Evolutionary conservation across 2,329 filamentous ascomycete genomes (phyloP), one percentile per base, ranked within the genome.

Genomic region (Aspergillus quadricinctus): DNA sequence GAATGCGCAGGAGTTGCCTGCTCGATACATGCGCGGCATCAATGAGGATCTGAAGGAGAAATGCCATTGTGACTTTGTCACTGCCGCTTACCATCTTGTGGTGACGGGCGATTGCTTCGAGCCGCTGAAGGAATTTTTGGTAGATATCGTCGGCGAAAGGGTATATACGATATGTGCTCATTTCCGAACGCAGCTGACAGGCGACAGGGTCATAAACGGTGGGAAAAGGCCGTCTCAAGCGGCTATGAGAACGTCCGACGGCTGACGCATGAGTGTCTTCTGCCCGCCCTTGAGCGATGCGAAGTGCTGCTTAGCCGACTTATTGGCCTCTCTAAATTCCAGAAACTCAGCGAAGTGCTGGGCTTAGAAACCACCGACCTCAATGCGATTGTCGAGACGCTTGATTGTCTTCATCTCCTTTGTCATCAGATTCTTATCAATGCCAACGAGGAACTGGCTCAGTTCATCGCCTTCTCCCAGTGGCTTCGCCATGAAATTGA

Each of bases 401-500:
- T 93, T 28, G 85, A 88, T 56, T 90, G 87, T 60, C 78, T 97
- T n/a, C 86, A 84, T 48, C 77, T 96, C 3, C 80, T 92, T 0
- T 85, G 85, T 0, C 86, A 96, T 68, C 88, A 86, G 53, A 81
- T 93, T 1, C 77, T 96, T 14, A 78, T 86, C 4, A 80, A 86
- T 54, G 83, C 88, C 28, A 87, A 89, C 67, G 85, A 89, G 54
- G 93, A 97, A 72, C 82, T 93, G 17, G 82, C 86, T 27, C 83
- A 92, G 50, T 97, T 96, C 66, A 72, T 78, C 2, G 81, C 84
- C 4, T 97, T 97, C 69, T 92, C 90, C 0, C 80, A 81, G 53
- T 97, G 93, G 93, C 78, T 97, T 51, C 85, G 87, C 35, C 83
- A 91, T 65, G 87, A 92, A 66, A 93, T 96, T 57, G 90, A 95